Base-by-base conservation (phyloP, 441 rosid genomes). In the Pelargonium citronellum region DNA sequence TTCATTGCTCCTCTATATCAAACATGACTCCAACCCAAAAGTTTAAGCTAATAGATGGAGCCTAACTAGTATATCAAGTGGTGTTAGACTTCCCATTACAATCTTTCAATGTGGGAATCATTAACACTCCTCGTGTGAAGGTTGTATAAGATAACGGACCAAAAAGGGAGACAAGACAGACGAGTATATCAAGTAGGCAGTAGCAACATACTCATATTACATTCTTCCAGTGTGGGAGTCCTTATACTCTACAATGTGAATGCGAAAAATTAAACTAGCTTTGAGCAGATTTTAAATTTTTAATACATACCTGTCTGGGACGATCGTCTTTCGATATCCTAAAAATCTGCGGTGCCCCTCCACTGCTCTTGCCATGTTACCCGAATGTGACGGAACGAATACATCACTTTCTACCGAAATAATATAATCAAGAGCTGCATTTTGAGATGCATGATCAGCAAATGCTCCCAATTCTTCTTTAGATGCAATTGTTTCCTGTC, bases 311-410 rank as follows among this genome's bases (percentile, higher is more conserved):
- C 98, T 88, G 80, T 95, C 91, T 17, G 96, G 97, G 69, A 81
- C 80, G 73, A 95, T 88, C 47, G 99, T 92, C 81, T 78, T 87
- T 22, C 86, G 88, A 79, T 95, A 94, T 4, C 97, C 96, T 71
- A 91, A 83, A 79, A 90, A 92, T 80, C 99, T 88, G 53, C 98
- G 92, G 69, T 95, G 97, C 51, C 99, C 99, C 83, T 95, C 99
- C 67, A 95, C 94, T 0, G 96, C 92, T 83, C 92, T 88, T 51
- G 97, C 99, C 99, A 95, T 95, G 81, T 95, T 95, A 51, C 99
- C 98, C 8, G 96, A 92, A 82, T 95, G 80, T 30, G 97, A 85
- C 44, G 98, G 91, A 69, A 95, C 78, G 70, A 95, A 95, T 71
- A 92, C 91, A 78, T 90, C 89, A 75, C 99, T 92, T 74, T 89